Percentiles rank a stretch among this genome's conserved stretches.
These are phyloP conservation scores for Pythium dissimile DNA, from an alignment of 352 stramenopile genomes.

Conservation along the genomic window DNA sequence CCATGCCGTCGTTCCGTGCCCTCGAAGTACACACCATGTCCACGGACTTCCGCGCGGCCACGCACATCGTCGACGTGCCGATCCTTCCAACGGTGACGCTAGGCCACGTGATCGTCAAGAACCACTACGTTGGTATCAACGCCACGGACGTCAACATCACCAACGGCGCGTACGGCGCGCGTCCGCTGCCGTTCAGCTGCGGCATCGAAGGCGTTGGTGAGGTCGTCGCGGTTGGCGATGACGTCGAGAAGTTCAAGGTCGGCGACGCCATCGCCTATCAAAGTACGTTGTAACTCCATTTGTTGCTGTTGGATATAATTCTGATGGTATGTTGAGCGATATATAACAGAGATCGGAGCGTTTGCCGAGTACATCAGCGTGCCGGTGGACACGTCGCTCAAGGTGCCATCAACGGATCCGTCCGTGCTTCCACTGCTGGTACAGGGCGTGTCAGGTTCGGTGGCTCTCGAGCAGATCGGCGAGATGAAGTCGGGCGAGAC, in stretches of 20 bases:
- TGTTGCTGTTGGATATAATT: neutral
- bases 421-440: constrained; percentile 35
- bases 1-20: constrained; percentile 3
- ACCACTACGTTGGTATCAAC: constrained; percentile 23
- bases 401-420: constrained; percentile 30
- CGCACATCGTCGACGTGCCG: constrained; percentile 22
- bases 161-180: constrained; percentile 33
- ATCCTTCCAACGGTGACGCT: constrained; percentile 2
- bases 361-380: constrained; percentile 52
- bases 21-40: constrained; percentile 25
- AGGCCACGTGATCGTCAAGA: constrained; percentile 11
- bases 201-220: constrained; percentile 42
- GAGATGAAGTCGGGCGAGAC: constrained; percentile 61
- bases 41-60: constrained; percentile 33
- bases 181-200: constrained; percentile 38
- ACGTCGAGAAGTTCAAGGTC: constrained; percentile 46
- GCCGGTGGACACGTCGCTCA: constrained; percentile 11
- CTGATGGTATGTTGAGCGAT: neutral
- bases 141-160: constrained; percentile 41
- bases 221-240: constrained; percentile 32
- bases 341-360: constrained; percentile 33
- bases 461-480: constrained; percentile 47
- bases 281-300: constrained; percentile 5
- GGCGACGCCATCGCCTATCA: constrained; percentile 41
- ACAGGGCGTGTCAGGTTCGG: constrained; percentile 35